phyloP scores from a whole-genome alignment of 208 protist species.

The Acanthamoeba healyi region DNA sequence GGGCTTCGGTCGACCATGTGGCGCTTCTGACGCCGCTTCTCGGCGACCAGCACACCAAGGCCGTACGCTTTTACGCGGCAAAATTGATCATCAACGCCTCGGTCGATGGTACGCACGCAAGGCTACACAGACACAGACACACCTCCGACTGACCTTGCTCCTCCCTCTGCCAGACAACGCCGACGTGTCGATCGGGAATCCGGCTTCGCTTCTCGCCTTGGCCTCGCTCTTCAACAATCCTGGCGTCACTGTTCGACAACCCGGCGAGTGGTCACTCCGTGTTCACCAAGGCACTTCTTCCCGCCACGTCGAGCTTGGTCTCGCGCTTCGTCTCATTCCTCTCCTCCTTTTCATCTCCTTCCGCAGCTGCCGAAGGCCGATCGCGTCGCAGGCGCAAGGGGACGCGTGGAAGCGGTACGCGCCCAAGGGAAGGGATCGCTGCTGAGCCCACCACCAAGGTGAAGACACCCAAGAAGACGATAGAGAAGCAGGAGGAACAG shows the following conservation, averaged over 20 bases:
- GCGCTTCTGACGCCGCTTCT: not conserved
- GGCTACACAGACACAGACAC: no score
- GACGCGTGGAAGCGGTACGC: no score
- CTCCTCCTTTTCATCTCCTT: not conserved
- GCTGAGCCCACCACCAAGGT: no score
- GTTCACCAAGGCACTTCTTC: not conserved
- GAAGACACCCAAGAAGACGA: no score
- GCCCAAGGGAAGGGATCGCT: no score
- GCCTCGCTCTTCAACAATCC: conserved; percentile 62
- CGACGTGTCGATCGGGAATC: not conserved
- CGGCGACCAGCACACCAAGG: not conserved
- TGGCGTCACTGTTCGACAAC: not conserved
- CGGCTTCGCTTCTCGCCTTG: conserved; percentile 18
- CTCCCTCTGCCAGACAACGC: not conserved
- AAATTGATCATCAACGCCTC: conserved; percentile 41
- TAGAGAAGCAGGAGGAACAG: no score
- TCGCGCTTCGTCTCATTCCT: no score
- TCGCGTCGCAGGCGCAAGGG: not conserved
- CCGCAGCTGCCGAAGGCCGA: not conserved
- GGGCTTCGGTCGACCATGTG: not conserved
- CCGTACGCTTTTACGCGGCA: not conserved
- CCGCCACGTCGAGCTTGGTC: no score
- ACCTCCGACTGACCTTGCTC: not conserved
- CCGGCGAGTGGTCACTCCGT: conserved; percentile 21
- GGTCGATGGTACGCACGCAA: not conserved